Evolutionary conservation across 805 yeast species (phyloP).

Genomic region (Lachancea nothofagi): DNA sequence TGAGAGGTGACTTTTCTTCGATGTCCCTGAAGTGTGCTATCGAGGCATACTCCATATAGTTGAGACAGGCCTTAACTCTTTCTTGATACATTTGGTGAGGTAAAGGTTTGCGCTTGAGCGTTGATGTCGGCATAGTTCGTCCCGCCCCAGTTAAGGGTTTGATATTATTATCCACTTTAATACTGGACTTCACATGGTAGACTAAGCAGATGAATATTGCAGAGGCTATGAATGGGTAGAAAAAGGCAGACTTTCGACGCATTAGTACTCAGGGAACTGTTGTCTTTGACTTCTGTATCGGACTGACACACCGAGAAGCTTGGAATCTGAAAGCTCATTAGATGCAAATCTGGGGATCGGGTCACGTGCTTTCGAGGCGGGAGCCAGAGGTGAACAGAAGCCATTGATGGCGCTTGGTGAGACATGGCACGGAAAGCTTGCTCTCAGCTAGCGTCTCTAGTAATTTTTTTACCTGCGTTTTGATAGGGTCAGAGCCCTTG

Average conservation of each 20-base stretch:
- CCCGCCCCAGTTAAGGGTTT: neutral
- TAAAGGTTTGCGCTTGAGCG: neutral
- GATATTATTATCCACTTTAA: neutral
- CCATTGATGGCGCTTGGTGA: slow-evolving; percentile 15
- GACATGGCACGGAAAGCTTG: slow-evolving; percentile 14
- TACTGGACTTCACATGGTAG: neutral
- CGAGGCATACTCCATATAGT: slow-evolving; percentile 57
- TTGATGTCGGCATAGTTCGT: neutral
- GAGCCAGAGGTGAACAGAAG: slow-evolving; percentile 12
- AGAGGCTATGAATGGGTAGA: neutral
- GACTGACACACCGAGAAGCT: neutral
- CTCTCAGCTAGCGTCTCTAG: slow-evolving; percentile 16
- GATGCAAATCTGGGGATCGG: neutral
- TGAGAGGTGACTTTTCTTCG: slow-evolving; percentile 40
- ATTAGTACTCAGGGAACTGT: neutral
- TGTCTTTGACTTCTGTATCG: neutral
- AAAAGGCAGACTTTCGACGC: slow-evolving; percentile 1
- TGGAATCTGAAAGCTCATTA: neutral
- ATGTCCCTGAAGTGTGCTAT: slow-evolving; percentile 52
- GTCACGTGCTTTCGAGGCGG: neutral
- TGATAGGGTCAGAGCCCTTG: slow-evolving; percentile 7
- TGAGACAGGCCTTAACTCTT: slow-evolving; percentile 41
- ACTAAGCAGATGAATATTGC: slow-evolving; percentile 1
- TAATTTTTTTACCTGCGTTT: slow-evolving; percentile 12
- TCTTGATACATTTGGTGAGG: slow-evolving; percentile 1